Percentiles rank a stretch among this genome's conserved stretches.
Conservation (phyloP, 805 yeast genomes). For the Wickerhamiella alocasiicola region DNA sequence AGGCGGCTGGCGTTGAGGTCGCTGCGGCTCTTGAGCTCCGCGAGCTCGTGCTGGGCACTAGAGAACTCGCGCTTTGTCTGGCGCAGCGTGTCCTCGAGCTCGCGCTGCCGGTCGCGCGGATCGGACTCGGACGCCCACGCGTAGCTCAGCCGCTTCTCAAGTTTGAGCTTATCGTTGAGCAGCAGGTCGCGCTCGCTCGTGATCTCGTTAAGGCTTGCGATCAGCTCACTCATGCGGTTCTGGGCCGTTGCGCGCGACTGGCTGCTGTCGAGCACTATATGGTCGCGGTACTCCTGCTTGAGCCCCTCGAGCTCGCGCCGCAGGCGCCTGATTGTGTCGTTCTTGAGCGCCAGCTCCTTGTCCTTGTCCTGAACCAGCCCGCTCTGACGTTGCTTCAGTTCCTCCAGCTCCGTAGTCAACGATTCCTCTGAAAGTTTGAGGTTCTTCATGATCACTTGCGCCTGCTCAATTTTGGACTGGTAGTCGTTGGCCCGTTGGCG, state of each 20-base stretch:
- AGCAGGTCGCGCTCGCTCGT: constrained; percentile 51
- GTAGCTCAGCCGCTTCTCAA: constrained; percentile 36
- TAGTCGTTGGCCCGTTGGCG: constrained; percentile 64
- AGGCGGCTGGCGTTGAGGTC: constrained; percentile 24
- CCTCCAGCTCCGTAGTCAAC: constrained; percentile 34
- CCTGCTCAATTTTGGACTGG: constrained; percentile 57
- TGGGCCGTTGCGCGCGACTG: constrained; percentile 6
- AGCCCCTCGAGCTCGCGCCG: constrained; percentile 8
- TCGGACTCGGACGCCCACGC: constrained; percentile 32
- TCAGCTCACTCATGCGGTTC: constrained; percentile 42
- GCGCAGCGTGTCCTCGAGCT: constrained; percentile 29
- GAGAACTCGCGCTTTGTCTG: constrained; percentile 16
- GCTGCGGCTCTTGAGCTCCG: constrained; percentile 19
- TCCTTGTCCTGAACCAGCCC: constrained; percentile 7
- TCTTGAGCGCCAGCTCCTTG: constrained; percentile 9
- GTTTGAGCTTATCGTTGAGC: constrained; percentile 35
- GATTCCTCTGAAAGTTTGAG: constrained; percentile 50
- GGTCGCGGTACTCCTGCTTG: constrained; percentile 2
- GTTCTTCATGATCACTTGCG: constrained; percentile 58
- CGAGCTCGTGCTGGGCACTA: constrained; percentile 18
- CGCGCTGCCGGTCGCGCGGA: constrained; percentile 16
- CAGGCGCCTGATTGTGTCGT: constrained; percentile 8
- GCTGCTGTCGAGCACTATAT: not conserved
- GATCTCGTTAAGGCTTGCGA: constrained; percentile 48
- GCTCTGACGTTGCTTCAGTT: constrained; percentile 11